Percentiles rank a stretch among this genome's conserved stretches.
These are phyloP conservation scores for Beauveria sp. DNA, from an alignment of 2,329 filamentous ascomycete species.

Conservation along the genomic window DNA sequence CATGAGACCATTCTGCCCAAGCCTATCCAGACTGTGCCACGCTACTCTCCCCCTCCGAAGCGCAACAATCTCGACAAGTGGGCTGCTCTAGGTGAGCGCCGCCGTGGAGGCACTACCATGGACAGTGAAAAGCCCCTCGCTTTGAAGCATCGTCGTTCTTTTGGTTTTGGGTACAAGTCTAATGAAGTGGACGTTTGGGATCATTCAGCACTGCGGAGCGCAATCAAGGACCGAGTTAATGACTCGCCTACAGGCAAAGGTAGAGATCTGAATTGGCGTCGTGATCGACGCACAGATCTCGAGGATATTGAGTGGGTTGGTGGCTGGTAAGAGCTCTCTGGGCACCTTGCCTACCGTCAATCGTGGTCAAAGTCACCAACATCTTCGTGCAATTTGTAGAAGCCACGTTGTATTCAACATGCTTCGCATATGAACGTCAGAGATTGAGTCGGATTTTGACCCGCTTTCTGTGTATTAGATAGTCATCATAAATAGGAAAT, in stretches of 20 bases:
- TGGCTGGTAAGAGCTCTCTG: conserved; percentile 61
- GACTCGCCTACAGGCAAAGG: conserved; percentile 51
- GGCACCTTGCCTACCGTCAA: conserved; percentile 35
- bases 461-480: conserved; percentile 56
- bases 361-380: conserved; percentile 48
- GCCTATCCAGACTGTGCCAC: conserved; percentile 31
- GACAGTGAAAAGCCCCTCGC: conserved; percentile 44
- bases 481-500: conserved; percentile 35
- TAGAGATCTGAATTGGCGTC: conserved; percentile 55
- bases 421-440: neutral
- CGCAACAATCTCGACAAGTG: conserved; percentile 69
- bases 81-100: conserved; percentile 77
- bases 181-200: conserved; percentile 43
- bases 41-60: conserved; percentile 62
- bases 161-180: conserved; percentile 40
- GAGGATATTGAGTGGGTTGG: conserved; percentile 91
- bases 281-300: conserved; percentile 58
- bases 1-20: conserved; percentile 50
- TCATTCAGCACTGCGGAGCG: conserved; percentile 30
- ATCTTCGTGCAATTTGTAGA: conserved; percentile 14
- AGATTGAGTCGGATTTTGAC: conserved; percentile 35
- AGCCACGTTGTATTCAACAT: conserved; percentile 7
- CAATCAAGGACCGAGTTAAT: conserved; percentile 39
- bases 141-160: conserved; percentile 40
- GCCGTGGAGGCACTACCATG: conserved; percentile 56